Percentiles rank a stretch among this genome's conserved stretches.
Conservation (phyloP, 108 stramenopile genomes). For the Schizochytrium sp. region DNA sequence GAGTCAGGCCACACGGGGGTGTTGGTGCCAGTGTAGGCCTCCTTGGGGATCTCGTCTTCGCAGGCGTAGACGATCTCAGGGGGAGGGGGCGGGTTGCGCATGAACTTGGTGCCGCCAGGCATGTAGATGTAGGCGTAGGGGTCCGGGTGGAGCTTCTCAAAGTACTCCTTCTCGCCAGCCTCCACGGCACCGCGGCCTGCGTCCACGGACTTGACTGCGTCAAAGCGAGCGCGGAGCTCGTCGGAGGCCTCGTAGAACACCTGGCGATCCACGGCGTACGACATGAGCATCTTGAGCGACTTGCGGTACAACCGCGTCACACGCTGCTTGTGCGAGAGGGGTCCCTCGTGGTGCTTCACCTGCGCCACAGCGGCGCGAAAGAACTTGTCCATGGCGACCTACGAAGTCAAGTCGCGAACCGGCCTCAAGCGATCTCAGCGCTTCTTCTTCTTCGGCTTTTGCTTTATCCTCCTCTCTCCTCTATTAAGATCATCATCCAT, state of each 20-base stretch:
- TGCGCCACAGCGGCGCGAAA: constrained; percentile 40
- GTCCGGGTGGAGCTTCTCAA: constrained; percentile 62
- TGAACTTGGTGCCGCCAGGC: constrained; percentile 71
- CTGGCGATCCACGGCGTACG: constrained; percentile 36
- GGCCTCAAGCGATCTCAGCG: too few species aligned
- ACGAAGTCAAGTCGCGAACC: too few species aligned
- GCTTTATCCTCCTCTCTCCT: too few species aligned
- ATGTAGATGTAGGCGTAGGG: constrained; percentile 62
- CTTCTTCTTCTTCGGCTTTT: too few species aligned
- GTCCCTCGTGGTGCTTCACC: neutral
- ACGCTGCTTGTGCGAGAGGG: constrained; percentile 60
- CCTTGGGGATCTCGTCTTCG: constrained; percentile 64
- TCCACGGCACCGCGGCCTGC: constrained; percentile 45
- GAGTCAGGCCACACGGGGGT: constrained; percentile 56
- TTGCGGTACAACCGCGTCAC: constrained; percentile 63
- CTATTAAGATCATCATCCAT: too few species aligned
- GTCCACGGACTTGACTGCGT: constrained; percentile 29
- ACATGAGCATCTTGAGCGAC: constrained; percentile 13
- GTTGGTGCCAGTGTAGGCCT: constrained; percentile 58
- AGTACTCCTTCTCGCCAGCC: constrained; percentile 40
- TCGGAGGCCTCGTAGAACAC: neutral
- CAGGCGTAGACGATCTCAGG: constrained; percentile 61
- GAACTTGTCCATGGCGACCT: constrained; percentile 28
- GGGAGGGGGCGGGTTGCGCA: constrained; percentile 70
- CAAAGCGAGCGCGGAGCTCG: constrained; percentile 61